These are phyloP conservation scores for Fusarium mangiferae DNA, from an alignment of 2,329 filamentous ascomycete genomes.

Conservation along the genomic window DNA sequence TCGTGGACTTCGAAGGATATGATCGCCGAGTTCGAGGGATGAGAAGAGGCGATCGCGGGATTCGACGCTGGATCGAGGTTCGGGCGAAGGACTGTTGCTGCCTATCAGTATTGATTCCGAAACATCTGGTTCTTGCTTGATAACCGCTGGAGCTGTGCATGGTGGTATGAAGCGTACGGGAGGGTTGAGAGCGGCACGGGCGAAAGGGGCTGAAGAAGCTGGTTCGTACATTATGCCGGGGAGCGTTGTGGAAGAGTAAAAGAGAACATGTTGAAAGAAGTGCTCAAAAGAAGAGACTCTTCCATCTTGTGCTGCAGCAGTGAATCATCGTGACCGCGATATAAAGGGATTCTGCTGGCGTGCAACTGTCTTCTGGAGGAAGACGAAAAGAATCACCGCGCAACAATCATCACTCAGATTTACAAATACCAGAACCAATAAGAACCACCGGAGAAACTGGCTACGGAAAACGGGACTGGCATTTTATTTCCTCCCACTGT, in stretches of 20 bases:
- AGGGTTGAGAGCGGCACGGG: neutral
- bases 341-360: too few relatives aligned
- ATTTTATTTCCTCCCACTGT: neutral
- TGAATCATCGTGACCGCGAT: conserved; percentile 8
- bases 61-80: conserved; percentile 15
- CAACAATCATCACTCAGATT: too few relatives aligned
- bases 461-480: neutral
- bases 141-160: neutral
- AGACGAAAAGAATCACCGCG: too few relatives aligned
- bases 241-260: neutral
- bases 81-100: conserved; percentile 27
- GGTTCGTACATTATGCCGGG: neutral
- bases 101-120: conserved; percentile 12
- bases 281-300: accelerated
- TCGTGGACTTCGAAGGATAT: conserved; percentile 22
- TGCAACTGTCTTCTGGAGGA: too few relatives aligned
- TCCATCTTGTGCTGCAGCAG: neutral
- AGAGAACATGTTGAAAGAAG: neutral
- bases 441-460: neutral
- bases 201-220: neutral
- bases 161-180: neutral
- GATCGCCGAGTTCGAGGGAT: conserved; percentile 37
- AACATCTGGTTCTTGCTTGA: neutral
- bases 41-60: conserved; percentile 42
- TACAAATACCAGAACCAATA: accelerated